Percentiles rank a stretch among this genome's conserved stretches.
Conservation (phyloP, 1,139 yeast genomes). For the Pichia sp. region DNA sequence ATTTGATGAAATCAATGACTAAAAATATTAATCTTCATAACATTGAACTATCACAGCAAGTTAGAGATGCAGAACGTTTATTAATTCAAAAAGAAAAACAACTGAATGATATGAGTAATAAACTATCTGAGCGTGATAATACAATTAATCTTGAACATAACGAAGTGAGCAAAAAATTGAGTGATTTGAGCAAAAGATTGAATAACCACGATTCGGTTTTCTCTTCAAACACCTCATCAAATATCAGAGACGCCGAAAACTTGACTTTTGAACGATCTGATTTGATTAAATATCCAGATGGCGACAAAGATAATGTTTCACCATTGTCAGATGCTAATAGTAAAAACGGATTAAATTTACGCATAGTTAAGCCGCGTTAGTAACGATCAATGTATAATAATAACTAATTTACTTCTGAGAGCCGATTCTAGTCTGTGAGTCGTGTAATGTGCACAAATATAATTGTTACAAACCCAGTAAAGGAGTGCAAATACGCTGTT, state of each 20-base stretch:
- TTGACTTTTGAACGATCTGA: no score
- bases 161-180: slow-evolving; percentile 5
- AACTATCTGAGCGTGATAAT: slow-evolving; percentile 1
- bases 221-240: not conserved
- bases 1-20: slow-evolving; percentile 4
- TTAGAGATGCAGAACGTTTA: slow-evolving; percentile 3
- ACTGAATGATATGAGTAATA: not conserved
- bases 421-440: no score
- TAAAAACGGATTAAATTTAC: slow-evolving; percentile 5
- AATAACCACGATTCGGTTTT: not conserved
- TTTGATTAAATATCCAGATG: no score
- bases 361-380: not conserved
- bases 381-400: no score
- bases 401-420: no score
- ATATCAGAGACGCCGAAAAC: not conserved
- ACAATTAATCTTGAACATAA: slow-evolving; percentile 4
- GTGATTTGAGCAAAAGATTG: slow-evolving; percentile 1
- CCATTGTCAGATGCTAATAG: not conserved
- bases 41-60: slow-evolving; percentile 2
- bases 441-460: no score
- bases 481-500: no score
- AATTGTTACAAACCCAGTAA: no score
- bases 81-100: slow-evolving; percentile 2
- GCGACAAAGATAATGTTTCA: no score
- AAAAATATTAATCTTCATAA: slow-evolving; percentile 5